These are phyloP conservation scores for Gilbertella persicaria DNA, from an alignment of 371 early-diverging fungal species.

Conservation along the genomic window DNA sequence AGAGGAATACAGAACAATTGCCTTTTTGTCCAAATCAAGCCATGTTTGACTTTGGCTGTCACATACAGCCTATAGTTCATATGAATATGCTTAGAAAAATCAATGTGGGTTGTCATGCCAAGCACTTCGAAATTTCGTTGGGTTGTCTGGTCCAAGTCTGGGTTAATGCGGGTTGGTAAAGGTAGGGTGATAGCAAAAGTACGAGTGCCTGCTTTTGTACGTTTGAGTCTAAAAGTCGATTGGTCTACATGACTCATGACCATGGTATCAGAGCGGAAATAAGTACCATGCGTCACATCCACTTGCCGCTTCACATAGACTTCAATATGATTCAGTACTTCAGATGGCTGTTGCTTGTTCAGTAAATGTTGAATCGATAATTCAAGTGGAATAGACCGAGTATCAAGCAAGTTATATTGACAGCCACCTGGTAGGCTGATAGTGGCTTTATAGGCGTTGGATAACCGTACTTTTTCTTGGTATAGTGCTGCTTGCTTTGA, in stretches of 20 bases:
- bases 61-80: conserved; percentile 15
- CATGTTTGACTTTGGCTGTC: conserved; percentile 11
- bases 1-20: conserved; percentile 14
- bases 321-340: conserved; percentile 12
- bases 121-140: conserved; percentile 20
- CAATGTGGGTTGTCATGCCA: conserved; percentile 19
- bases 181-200: conserved; percentile 17
- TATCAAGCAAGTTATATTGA: conserved; percentile 18
- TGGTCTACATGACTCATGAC: conserved; percentile 21
- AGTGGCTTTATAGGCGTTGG: conserved; percentile 1
- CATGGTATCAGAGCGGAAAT: conserved; percentile 18
- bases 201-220: neutral
- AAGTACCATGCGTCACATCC: conserved; percentile 10
- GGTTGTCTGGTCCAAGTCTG: conserved; percentile 2
- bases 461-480: conserved; percentile 5
- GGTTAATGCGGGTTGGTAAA: conserved; percentile 15
- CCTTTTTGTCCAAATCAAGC: conserved; percentile 12
- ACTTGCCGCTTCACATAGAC: conserved; percentile 11
- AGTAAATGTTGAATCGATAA: neutral
- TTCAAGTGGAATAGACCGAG: conserved; percentile 4
- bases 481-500: conserved; percentile 7
- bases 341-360: neutral
- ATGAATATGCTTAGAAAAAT: conserved; percentile 15
- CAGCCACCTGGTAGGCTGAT: conserved; percentile 7
- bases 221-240: conserved; percentile 11